phyloP scores from a whole-genome alignment of 306 rosid species.

The Quercus dentata region DNA sequence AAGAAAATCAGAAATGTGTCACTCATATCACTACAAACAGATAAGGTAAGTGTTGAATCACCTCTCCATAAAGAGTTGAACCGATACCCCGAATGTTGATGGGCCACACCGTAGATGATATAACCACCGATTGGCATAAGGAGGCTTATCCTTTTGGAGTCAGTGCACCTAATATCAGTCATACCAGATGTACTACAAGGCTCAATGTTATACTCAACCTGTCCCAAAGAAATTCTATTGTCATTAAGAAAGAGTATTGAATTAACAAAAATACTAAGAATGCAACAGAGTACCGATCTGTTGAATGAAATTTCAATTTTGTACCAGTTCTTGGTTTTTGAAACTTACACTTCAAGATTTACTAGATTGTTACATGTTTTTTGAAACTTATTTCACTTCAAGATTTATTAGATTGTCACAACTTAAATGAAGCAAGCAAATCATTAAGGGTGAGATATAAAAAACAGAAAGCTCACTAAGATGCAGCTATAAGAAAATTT shows the following conservation, averaged over 20 bases:
- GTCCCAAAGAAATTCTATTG: slow-evolving; percentile 7
- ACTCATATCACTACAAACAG: background rate
- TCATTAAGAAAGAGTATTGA: background rate
- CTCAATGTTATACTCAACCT: slow-evolving; percentile 60
- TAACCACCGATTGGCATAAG: slow-evolving; percentile 51
- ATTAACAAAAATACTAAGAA: background rate
- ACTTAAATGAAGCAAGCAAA: background rate
- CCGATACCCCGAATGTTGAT: slow-evolving; percentile 77
- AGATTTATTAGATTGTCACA: background rate
- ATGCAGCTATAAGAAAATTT: background rate
- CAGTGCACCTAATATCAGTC: slow-evolving; percentile 15
- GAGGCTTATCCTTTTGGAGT: slow-evolving; percentile 34
- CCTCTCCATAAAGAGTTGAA: slow-evolving; percentile 67
- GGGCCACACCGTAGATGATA: slow-evolving; percentile 69
- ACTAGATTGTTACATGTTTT: background rate
- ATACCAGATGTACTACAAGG: slow-evolving; percentile 33
- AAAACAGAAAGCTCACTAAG: background rate
- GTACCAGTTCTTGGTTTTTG: background rate
- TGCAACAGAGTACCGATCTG: background rate
- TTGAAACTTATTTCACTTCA: background rate
- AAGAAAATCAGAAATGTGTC: background rate
- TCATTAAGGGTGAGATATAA: background rate
- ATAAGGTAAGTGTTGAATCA: background rate
- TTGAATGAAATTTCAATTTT: background rate
- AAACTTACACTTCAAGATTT: background rate